Evolutionary conservation across 768 basidiomycete species (phyloP).

Genomic region (Hericium rajendrae): DNA sequence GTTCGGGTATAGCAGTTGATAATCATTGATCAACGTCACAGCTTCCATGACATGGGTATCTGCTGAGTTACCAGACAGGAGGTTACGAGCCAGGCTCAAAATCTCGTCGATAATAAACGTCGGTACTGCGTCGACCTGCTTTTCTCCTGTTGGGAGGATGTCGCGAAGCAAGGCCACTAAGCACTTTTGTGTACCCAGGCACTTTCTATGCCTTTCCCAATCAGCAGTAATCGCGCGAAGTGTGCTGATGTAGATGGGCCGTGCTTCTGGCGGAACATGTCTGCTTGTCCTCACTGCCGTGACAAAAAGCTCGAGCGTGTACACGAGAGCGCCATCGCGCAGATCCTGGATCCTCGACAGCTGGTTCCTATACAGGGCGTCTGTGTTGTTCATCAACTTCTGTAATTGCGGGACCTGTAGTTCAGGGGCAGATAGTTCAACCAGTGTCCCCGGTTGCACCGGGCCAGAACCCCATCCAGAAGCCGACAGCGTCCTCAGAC

Average conservation of each 20-base stretch:
- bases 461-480: too few relatives aligned
- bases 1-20: neutral
- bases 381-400: neutral
- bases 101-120: neutral
- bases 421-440: slow-evolving; percentile 3
- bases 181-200: slow-evolving; percentile 5
- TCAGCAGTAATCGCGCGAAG: slow-evolving; percentile 1
- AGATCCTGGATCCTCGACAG: neutral
- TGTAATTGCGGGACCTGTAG: neutral
- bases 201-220: neutral
- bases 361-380: slow-evolving; percentile 1
- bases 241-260: slow-evolving; percentile 4
- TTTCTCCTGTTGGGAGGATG: slow-evolving; percentile 11
- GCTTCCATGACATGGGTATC: neutral
- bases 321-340: slow-evolving; percentile 4
- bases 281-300: slow-evolving; percentile 1
- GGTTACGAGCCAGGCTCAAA: neutral
- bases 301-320: slow-evolving; percentile 6
- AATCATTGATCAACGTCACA: neutral
- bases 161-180: slow-evolving; percentile 19
- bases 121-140: neutral
- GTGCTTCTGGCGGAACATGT: neutral
- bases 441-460: neutral
- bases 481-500: slow-evolving; percentile 1
- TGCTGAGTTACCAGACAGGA: neutral